Evolutionary conservation across 352 stramenopile species (phyloP).

Genomic region (Phytophthora constricta): DNA sequence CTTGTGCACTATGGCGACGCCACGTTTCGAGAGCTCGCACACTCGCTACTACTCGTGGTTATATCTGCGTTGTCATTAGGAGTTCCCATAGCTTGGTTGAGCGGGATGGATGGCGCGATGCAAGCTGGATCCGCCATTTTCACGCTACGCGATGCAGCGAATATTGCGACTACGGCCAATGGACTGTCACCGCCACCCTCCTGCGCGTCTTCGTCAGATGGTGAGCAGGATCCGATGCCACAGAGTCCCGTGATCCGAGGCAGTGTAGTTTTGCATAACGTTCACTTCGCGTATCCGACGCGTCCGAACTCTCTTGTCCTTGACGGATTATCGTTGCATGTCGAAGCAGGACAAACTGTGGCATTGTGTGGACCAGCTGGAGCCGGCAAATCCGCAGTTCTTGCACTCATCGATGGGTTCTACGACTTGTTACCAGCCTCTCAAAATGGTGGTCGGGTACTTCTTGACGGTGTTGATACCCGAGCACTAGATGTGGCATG

Average conservation of each 20-base stretch:
- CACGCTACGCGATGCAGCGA: constrained; percentile 35
- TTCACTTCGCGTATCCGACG: constrained; percentile 54
- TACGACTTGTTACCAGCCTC: constrained; percentile 55
- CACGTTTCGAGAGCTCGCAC: constrained; percentile 48
- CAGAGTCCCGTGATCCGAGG: constrained; percentile 36
- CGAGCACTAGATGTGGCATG: constrained; percentile 70
- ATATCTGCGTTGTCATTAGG: constrained; percentile 47
- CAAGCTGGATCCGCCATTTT: constrained; percentile 38
- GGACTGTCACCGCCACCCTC: constrained; percentile 16
- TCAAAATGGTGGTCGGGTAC: constrained; percentile 47
- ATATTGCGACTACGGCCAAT: constrained; percentile 6
- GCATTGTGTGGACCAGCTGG: constrained; percentile 42
- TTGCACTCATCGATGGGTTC: constrained; percentile 70
- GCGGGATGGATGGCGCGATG: constrained; percentile 26
- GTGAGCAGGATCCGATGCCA: constrained; percentile 15
- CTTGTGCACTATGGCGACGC: constrained; percentile 52
- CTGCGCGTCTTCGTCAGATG: constrained; percentile 19
- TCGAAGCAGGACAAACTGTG: constrained; percentile 40
- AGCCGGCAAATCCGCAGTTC: constrained; percentile 58
- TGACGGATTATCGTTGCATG: constrained; percentile 25
- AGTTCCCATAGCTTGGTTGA: constrained; percentile 38
- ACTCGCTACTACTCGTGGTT: constrained; percentile 52
- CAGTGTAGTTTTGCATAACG: constrained; percentile 43
- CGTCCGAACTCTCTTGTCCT: constrained; percentile 28
- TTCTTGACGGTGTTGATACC: constrained; percentile 82